These are phyloP conservation scores for Lactifluus echinatus DNA, from an alignment of 768 basidiomycete genomes.

Conservation along the genomic window DNA sequence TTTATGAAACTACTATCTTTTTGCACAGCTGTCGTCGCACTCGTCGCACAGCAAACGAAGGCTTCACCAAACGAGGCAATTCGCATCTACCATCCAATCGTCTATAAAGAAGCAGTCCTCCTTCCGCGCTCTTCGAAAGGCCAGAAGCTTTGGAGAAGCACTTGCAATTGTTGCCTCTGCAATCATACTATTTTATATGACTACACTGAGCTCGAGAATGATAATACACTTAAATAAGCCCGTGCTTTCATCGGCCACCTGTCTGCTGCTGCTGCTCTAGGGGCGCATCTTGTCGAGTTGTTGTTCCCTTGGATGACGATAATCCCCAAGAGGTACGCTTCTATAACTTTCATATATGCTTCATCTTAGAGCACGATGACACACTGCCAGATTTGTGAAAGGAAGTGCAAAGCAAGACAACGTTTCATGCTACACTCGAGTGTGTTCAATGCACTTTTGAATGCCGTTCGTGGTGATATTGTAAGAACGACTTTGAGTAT, in stretches of 20 bases:
- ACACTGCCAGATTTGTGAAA: background rate
- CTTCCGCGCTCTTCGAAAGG: background rate
- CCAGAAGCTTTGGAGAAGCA: background rate
- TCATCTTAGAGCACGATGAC: background rate
- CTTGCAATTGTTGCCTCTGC: slow-evolving; percentile 1
- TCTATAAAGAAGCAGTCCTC: background rate
- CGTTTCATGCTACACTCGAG: background rate
- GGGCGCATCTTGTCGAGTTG: slow-evolving; percentile 9
- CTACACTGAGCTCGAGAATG: slow-evolving; percentile 1
- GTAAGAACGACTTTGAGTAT: background rate
- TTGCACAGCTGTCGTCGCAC: slow-evolving; percentile 10
- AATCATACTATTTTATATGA: slow-evolving; percentile 7
- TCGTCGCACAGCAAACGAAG: slow-evolving; percentile 7
- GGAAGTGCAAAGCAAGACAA: slow-evolving; percentile 8
- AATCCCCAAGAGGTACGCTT: slow-evolving; percentile 5
- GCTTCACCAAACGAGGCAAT: slow-evolving; percentile 3
- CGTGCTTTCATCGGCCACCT: background rate
- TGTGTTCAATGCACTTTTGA: slow-evolving; percentile 5
- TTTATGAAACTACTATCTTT: background rate
- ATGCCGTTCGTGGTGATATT: background rate
- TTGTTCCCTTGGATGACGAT: slow-evolving; percentile 10
- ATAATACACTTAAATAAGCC: background rate
- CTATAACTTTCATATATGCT: too few species aligned
- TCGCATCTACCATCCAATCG: slow-evolving; percentile 1
- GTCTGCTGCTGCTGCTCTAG: background rate